Evolutionary conservation across 1,284 basidiomycete species (phyloP).

Genomic region (Ustilago crameri): DNA sequence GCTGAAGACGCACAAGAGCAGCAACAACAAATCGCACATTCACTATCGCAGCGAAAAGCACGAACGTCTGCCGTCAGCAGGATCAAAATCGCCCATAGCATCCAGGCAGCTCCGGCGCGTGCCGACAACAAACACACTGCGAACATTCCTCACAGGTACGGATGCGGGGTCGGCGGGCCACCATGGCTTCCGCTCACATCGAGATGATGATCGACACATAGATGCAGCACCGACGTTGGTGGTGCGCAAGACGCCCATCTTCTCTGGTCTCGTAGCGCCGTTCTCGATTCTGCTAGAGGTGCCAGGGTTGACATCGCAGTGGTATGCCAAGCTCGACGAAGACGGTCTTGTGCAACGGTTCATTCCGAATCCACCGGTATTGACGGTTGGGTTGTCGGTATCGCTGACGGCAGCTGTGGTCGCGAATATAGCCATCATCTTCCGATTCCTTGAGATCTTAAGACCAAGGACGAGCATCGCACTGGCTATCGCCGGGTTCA

Average conservation of each 20-base stretch:
- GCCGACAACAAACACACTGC: slow-evolving; percentile 22
- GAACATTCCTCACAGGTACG: slow-evolving; percentile 28
- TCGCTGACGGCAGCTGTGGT: slow-evolving; percentile 78
- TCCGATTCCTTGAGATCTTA: slow-evolving; percentile 75
- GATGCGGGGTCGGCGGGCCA: not conserved
- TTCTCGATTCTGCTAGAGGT: slow-evolving; percentile 80
- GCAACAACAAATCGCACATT: slow-evolving; percentile 8
- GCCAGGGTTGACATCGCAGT: slow-evolving; percentile 50
- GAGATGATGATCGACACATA: not conserved
- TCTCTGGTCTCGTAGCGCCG: slow-evolving; percentile 77
- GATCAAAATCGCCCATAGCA: not conserved
- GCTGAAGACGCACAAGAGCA: slow-evolving; percentile 9
- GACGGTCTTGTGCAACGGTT: slow-evolving; percentile 42
- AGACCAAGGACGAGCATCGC: slow-evolving; percentile 72
- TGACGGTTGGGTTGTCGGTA: slow-evolving; percentile 74
- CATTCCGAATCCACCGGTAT: slow-evolving; percentile 70
- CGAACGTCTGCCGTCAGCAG: not conserved
- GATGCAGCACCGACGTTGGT: slow-evolving; percentile 7
- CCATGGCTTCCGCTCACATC: not conserved
- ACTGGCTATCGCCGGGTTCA: slow-evolving; percentile 75
- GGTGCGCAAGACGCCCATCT: slow-evolving; percentile 57
- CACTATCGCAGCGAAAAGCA: not conserved
- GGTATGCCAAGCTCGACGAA: slow-evolving; percentile 52
- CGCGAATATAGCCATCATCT: slow-evolving; percentile 78
- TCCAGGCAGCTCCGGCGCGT: not conserved